Evolutionary conservation across 2,329 filamentous ascomycete genomes (phyloP), one percentile per base, ranked within the genome.

Genomic region (Endocalyx cinctus): DNA sequence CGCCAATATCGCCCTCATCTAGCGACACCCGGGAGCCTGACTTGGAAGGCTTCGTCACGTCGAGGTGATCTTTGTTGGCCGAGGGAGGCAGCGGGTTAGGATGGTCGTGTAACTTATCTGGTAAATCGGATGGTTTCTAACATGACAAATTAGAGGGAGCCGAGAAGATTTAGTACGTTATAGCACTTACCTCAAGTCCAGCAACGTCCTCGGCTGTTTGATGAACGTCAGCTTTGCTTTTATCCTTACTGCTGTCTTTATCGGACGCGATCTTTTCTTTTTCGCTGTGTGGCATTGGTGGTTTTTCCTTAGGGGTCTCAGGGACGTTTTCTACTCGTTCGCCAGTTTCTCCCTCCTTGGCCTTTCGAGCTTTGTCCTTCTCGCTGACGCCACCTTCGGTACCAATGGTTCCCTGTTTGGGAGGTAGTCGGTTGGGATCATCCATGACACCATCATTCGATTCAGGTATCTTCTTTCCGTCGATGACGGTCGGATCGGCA

Each of bases 321-420:
- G 89, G 89, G 40, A 79, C 81, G 57, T 88, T 90, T 52, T 84
- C 75, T 19, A 69, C 60, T 59, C 74, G 85, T 58, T 72, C 76
- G 45, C 73, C 81, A 4, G 72, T 80, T 54, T 74, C 70, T 38
- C 71, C 74, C 57, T 87, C 82, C 46, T 82, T 72, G 23, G 74
- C 72, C 52, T 84, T 82, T 40, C 77, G 74, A 30, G 79, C 81
- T 65, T 87, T 92, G 47, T 80, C 79, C 62, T 94, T 95, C 56
- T 89, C 84, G 17, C 83, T 87, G 26, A 97, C 86, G 33, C 90
- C 89, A 10, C 88, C 89, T 54, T 89, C 85, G 2, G 86, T 94
- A 25, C 90, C 90, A 4, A 84, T 86, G 3, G 87, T 94, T 29
- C 89, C 90, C 57, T 88, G 75, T 55, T 88, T 89, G 5, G 89